Conservation (phyloP, 345 rosid species). For the Melaleuca quinquenervia region DNA sequence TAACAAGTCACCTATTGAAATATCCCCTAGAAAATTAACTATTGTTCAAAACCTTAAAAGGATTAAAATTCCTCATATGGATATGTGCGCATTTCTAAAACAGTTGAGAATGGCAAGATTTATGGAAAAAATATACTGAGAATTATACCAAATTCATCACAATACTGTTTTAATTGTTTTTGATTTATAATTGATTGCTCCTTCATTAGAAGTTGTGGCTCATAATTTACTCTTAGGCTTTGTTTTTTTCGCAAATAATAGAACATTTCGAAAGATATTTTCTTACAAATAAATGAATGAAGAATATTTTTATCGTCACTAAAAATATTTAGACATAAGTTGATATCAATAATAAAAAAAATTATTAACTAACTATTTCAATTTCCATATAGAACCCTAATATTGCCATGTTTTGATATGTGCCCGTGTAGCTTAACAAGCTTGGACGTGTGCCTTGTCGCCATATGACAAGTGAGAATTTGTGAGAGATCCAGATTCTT, state of each 20-base stretch:
- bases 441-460: rapidly evolving
- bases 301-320: rapidly evolving
- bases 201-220: neutral
- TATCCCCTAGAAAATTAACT: neutral
- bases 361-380: rapidly evolving
- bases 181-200: neutral
- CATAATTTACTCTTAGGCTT: rapidly evolving
- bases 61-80: neutral
- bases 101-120: rapidly evolving
- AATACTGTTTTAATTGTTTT: too few relatives aligned
- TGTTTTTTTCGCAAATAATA: rapidly evolving
- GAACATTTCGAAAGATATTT: neutral
- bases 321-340: neutral
- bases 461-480: neutral
- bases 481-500: too few relatives aligned
- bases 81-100: neutral
- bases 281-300: rapidly evolving
- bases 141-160: neutral
- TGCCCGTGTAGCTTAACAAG: neutral
- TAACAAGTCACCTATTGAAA: neutral
- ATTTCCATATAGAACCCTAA: rapidly evolving
- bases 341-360: rapidly evolving
- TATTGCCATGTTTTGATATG: rapidly evolving
- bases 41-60: neutral
- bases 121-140: neutral